These are phyloP conservation scores for Drechslera avenae DNA, from an alignment of 2,329 filamentous ascomycete species.

Conservation along the genomic window DNA sequence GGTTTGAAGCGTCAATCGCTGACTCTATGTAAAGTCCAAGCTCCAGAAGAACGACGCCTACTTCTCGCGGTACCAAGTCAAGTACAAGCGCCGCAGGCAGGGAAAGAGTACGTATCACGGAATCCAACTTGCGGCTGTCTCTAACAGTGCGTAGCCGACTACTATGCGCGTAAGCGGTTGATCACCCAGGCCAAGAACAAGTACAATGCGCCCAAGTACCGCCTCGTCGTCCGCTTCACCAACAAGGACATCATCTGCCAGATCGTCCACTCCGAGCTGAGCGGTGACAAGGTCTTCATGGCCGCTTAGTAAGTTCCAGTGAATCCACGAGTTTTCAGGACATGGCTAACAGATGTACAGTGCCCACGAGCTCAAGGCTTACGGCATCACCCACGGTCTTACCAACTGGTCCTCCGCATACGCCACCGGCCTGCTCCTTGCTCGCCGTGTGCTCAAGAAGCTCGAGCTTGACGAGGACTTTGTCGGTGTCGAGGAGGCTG, in stretches of 20 bases:
- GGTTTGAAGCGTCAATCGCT: constrained; percentile 99
- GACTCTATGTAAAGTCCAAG: constrained; percentile 94
- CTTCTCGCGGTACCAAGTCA: constrained; percentile 99
- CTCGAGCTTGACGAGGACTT: constrained; percentile 93
- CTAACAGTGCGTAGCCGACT: constrained; percentile 80
- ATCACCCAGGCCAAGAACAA: constrained; percentile 99
- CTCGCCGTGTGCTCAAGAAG: constrained; percentile 96
- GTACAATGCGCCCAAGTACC: constrained; percentile 99
- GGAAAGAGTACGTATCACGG: constrained; percentile 87
- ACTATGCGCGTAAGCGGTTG: constrained; percentile 99
- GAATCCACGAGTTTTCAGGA: not conserved
- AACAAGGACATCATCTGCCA: constrained; percentile 99
- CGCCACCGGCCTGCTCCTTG: constrained; percentile 93
- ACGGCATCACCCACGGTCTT: constrained; percentile 96
- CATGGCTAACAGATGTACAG: constrained; percentile 17
- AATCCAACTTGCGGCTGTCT: not conserved
- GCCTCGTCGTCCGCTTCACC: constrained; percentile 98
- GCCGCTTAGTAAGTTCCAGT: constrained; percentile 34
- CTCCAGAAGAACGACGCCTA: constrained; percentile 96
- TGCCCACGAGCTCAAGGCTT: constrained; percentile 95
- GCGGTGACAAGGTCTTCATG: constrained; percentile 92
- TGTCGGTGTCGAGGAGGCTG: constrained; percentile 92
- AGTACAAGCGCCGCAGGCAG: constrained; percentile 95
- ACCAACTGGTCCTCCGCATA: constrained; percentile 99
- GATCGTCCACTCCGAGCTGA: constrained; percentile 95